Evolutionary conservation across 1,284 basidiomycete genomes (phyloP), one percentile per base, ranked within the genome.

Genomic region (Microbotryum violaceum): DNA sequence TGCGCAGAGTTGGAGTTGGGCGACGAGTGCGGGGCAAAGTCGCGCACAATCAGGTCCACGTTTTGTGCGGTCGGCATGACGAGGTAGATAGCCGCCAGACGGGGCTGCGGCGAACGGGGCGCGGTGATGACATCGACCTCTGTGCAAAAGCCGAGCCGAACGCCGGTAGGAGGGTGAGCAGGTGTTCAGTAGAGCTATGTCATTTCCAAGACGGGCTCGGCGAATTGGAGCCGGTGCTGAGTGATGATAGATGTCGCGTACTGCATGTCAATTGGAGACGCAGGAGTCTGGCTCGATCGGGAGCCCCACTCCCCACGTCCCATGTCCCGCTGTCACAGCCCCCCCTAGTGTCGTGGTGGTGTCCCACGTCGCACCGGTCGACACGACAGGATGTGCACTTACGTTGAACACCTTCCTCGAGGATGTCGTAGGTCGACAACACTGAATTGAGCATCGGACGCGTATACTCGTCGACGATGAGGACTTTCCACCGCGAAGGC

Each of bases 51-150:
- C 21, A 92, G 83, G 64, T 96, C 87, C 54, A 97, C 84, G 74
- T 98, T 98, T 77, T 91, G 88, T 4, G 84, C 85, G 1, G 96
- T 98, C 16, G 96, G 89, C 80, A 93, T 94, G 64, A 98, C 80
- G 65, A 98, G 78, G 77, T 98, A 98, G 71, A 97, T 80, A 27
- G 89, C 91, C 76, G 96, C 90, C 57, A 92, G 85, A 52, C 82
- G 81, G 9, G 85, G 83, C 74, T 91, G 88, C 1, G 87, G 84
- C 56, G 87, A 85, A 68, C 92, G 76, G 52, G 76, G 71, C 4
- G 76, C 75, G 55, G 78, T 76, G 47, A 80, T 74, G 12, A 76
- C 69, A 63, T 79, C 79, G 59, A 80, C 73, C 58, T 78, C 78
- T 79, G 68, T 23, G 10, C 4, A 20, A 18, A 16, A 10, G 37